Base-by-base conservation (phyloP, 352 stramenopile genomes). In the Phytopythium ostracodes region DNA sequence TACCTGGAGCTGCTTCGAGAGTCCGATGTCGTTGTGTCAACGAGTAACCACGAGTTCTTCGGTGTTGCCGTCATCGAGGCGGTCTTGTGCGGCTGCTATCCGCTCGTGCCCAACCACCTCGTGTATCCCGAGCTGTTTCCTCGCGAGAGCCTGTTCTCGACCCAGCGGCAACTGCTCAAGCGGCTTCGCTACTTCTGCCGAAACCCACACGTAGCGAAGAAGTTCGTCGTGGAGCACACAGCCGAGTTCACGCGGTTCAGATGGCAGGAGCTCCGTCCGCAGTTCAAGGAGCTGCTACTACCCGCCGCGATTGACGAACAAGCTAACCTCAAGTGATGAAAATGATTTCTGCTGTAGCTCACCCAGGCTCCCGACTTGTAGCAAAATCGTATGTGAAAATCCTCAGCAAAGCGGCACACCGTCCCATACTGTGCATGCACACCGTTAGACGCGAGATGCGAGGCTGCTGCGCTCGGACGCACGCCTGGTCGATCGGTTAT, bases 21-120 rank as follows among this genome's bases (percentile, higher is more conserved):
- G 1, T 62, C 70, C 1, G 76, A 88, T 24, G 73, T 88, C 8
- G 75, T 80, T n/a, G 67, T 88, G 1, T 84, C 76, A 2, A 88
- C 75, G 7, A 79, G 71, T 46, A 61, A 73, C 44, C 78, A 88
- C 51, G 76, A 88, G 59, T 88, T 88, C 55, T 88, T 75, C 43
- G 78, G 78, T 11, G 72, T 88, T 5, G 66, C 72, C 1, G 72
- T 86, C 33, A 59, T 88, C 1, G 78, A 88, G 35, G 78, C 78
- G 10, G 72, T 76, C 15, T 62, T 77, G 0, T 77, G 70, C 20
- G 76, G 73, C 18, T 84, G 73, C 54, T 79, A 75, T 22, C 77
- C 73, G 12, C 65, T 88, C 12, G 76, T 80, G 22, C 78, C 76
- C 1, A 79, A 86, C 38, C 69, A 70, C 12, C 59, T 86, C 22